A percentile compares a stretch with the other conserved stretches of the same genome.
phyloP scores from a whole-genome alignment of 768 basidiomycete genomes.

The Rhodotorula sphaerocarpa region DNA sequence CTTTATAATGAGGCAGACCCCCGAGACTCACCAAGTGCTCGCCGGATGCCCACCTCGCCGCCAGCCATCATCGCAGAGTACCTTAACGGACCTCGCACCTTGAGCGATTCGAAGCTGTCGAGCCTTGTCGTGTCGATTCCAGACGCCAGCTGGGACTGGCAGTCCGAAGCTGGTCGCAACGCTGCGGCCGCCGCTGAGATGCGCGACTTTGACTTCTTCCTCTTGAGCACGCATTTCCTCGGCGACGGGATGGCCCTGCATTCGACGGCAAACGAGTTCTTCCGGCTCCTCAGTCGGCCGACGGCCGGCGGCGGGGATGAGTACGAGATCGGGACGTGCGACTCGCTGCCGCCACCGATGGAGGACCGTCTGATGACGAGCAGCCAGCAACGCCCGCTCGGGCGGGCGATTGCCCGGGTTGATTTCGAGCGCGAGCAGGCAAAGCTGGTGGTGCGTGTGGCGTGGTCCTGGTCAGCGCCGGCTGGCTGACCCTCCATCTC shows the following conservation, averaged over 20 bases:
- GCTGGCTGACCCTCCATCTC: no score
- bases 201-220: slow-evolving; percentile 55
- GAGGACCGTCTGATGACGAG: no score
- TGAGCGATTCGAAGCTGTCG: slow-evolving; percentile 60
- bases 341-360: background rate
- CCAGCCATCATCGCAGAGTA: slow-evolving; percentile 55
- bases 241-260: slow-evolving; percentile 84
- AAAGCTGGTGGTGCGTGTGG: slow-evolving; percentile 49
- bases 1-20: no score
- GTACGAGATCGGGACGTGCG: slow-evolving; percentile 5
- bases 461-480: no score
- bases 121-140: slow-evolving; percentile 50
- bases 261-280: slow-evolving; percentile 70
- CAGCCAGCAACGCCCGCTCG: background rate
- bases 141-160: slow-evolving; percentile 9
- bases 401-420: slow-evolving; percentile 44
- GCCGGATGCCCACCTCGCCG: slow-evolving; percentile 45
- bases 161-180: slow-evolving; percentile 16
- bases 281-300: slow-evolving; percentile 51
- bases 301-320: background rate
- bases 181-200: slow-evolving; percentile 5
- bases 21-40: background rate
- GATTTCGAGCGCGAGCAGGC: slow-evolving; percentile 55
- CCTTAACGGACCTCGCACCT: slow-evolving; percentile 66
- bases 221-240: slow-evolving; percentile 68